Conservation (phyloP, 805 yeast species). For the Saccharomycopsis sp. region DNA sequence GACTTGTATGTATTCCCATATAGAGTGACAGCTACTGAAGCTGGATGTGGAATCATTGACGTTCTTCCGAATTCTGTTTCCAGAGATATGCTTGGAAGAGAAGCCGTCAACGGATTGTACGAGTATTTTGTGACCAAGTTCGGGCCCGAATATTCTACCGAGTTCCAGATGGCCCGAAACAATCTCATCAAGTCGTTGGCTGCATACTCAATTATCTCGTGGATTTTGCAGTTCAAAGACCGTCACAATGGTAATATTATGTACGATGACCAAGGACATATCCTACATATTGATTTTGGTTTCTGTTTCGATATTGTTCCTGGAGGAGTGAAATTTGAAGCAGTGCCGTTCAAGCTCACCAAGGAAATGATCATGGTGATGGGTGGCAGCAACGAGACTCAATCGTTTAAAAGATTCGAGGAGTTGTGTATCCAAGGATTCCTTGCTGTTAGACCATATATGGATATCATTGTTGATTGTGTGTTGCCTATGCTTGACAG, state of each 20-base stretch:
- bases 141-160: constrained; percentile 89
- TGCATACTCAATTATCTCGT: constrained; percentile 88
- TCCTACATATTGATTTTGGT: constrained; percentile 95
- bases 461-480: constrained; percentile 76
- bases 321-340: constrained; percentile 96
- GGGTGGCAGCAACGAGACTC: constrained; percentile 86
- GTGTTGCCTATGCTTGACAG: constrained; percentile 91
- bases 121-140: constrained; percentile 88
- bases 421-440: constrained; percentile 91
- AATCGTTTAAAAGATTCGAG: constrained; percentile 89
- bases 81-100: constrained; percentile 97
- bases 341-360: constrained; percentile 95
- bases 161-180: constrained; percentile 85
- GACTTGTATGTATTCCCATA: constrained; percentile 90
- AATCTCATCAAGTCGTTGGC: constrained; percentile 92
- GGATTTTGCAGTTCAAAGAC: constrained; percentile 88
- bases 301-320: constrained; percentile 98
- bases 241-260: constrained; percentile 97
- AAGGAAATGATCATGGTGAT: constrained; percentile 93
- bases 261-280: constrained; percentile 93
- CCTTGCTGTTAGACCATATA: constrained; percentile 80
- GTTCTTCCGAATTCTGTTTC: constrained; percentile 93
- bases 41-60: constrained; percentile 98
- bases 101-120: constrained; percentile 93
- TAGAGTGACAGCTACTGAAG: constrained; percentile 96